Evolutionary conservation across 164 flowering plant species (phyloP).

Genomic region (Magnolia officinalis): DNA sequence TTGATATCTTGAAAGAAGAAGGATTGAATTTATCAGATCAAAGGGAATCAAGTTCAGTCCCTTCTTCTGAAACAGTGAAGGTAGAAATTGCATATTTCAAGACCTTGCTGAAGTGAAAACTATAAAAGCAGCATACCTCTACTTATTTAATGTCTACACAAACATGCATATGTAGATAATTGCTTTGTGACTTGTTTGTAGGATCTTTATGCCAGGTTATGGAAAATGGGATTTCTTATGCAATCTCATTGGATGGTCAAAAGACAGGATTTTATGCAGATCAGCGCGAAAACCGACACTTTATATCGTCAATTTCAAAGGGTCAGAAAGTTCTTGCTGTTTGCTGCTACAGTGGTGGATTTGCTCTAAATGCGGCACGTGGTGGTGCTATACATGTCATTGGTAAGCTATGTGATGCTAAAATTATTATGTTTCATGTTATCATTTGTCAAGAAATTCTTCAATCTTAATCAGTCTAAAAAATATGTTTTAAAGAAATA

Average conservation of each 20-base stretch:
- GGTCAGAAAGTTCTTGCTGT: slow-evolving; percentile 78
- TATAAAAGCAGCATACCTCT: not conserved
- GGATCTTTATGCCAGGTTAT: slow-evolving; percentile 41
- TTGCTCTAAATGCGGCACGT: slow-evolving; percentile 74
- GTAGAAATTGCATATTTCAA: slow-evolving; percentile 25
- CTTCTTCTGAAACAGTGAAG: slow-evolving; percentile 50
- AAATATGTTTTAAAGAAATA: not conserved
- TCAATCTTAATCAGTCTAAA: not conserved
- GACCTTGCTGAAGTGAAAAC: not conserved
- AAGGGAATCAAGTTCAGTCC: slow-evolving; percentile 27
- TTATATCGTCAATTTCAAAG: slow-evolving; percentile 61
- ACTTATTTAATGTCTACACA: not conserved
- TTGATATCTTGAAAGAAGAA: slow-evolving; percentile 91
- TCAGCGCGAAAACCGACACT: slow-evolving; percentile 88
- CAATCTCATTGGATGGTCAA: slow-evolving; percentile 78
- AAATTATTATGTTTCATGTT: slow-evolving; percentile 2
- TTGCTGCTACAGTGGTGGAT: slow-evolving; percentile 98
- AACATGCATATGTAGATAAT: not conserved
- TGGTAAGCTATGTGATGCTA: slow-evolving; percentile 38
- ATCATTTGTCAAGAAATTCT: not conserved
- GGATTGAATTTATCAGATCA: slow-evolving; percentile 54
- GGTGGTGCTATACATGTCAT: slow-evolving; percentile 75
- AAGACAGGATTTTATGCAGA: slow-evolving; percentile 99
- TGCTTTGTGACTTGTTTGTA: not conserved
- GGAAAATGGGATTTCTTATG: slow-evolving; percentile 77